Base-by-base conservation (phyloP, 306 rosid genomes). In the Leucaena leucocephala region DNA sequence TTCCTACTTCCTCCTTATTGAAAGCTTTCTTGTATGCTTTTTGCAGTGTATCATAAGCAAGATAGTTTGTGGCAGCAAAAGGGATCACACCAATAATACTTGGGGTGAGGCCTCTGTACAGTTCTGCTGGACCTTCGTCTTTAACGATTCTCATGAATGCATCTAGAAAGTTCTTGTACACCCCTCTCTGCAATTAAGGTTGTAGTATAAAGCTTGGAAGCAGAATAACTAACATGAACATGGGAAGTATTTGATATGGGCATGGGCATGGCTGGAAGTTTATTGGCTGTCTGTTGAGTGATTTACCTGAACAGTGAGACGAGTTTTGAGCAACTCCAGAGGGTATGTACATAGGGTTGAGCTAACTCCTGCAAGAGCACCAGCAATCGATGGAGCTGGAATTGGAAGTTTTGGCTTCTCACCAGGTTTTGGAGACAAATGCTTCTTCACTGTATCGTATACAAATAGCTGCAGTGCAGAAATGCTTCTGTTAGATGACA, bases 61-160 rank as follows among this genome's bases (percentile, higher is more conserved):
- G 88, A 59, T 93, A 93, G 46, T 89, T 91, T 55, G 98, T 36
- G 11, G 97, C 97, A 65, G 98, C 94, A 77, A 89, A 91, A 3
- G 97, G 94, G 67, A 93, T 88, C 7, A 91, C 94, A 34, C 98
- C 98, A 7, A 93, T 88, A 15, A 93, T 54, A 81, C 97, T 91
- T 3, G 98, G 92, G 59, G 88, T 85, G 7, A 93, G 93, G 78
- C 97, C 98, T 82, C 91, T 80, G 61, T 88, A 91, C n/a, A 93
- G 89, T 68, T 90, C 98, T 27, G 89, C 88, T 1, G 97, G 89
- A 46, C 97, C 97, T 76, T 89, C 98, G 62, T 91, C 93, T 38
- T 40, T 38, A 27, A 87, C 54, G 33, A 90, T 91, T 72, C 87
- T 93, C 2, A 83, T 12, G 10, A 90, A 76, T 39, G 94, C 94